Conservation (phyloP, 2,329 filamentous ascomycete species). For the Rasamsonia emersonii region DNA sequence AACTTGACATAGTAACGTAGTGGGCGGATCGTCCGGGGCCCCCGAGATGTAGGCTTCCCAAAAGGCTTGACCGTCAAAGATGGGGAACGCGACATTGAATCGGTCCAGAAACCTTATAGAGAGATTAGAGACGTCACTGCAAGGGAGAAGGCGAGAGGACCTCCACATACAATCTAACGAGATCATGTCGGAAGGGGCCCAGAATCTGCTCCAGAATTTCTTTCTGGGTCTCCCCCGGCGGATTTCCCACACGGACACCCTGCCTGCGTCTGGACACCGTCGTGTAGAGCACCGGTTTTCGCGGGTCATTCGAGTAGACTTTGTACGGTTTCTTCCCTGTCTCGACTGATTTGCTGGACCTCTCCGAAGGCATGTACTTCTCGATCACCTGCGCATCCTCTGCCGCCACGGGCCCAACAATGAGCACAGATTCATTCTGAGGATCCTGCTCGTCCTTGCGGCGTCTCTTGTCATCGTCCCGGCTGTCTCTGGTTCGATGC, state of each 20-base stretch:
- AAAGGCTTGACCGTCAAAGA: constrained; percentile 50
- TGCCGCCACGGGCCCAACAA: constrained; percentile 52
- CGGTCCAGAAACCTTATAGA: constrained; percentile 44
- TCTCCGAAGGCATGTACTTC: constrained; percentile 45
- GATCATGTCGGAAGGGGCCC: constrained; percentile 44
- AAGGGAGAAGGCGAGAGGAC: constrained; percentile 20
- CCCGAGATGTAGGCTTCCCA: constrained; percentile 40
- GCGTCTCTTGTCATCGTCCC: constrained; percentile 23
- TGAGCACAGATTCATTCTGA: constrained; percentile 41
- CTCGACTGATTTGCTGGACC: constrained; percentile 29
- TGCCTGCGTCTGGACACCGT: constrained; percentile 44
- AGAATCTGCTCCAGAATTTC: constrained; percentile 52
- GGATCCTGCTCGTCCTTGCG: constrained; percentile 24
- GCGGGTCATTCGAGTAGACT: constrained; percentile 40
- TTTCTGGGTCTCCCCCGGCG: constrained; percentile 41
- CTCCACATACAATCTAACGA: constrained; percentile 47
- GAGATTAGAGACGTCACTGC: constrained; percentile 3
- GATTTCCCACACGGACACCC: constrained; percentile 36
- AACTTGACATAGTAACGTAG: constrained; percentile 48
- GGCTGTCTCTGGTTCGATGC: constrained; percentile 17
- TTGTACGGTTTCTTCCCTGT: constrained; percentile 41
- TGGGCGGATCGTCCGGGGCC: constrained; percentile 43
- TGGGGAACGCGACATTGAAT: constrained; percentile 53
- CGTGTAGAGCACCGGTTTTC: constrained; percentile 39
- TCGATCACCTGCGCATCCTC: constrained; percentile 54